Evolutionary conservation across 371 early-diverging fungal species (phyloP), one percentile per base, ranked within the genome.

Genomic region (Mucor circinelloides): DNA sequence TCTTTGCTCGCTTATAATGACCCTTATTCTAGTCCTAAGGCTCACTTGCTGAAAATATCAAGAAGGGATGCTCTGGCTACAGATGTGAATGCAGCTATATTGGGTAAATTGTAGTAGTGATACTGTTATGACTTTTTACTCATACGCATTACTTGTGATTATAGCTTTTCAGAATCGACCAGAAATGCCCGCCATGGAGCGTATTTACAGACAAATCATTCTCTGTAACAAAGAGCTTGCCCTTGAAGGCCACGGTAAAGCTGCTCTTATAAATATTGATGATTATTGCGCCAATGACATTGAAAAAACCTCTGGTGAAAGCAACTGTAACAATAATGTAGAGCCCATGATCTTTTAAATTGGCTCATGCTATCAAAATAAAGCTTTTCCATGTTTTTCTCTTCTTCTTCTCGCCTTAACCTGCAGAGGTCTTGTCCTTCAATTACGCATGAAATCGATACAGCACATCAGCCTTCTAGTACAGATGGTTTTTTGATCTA

Each of bases 1-100:
- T 89, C 94, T 23, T 77, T 96, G 34, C 69, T 95, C 34, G 96
- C 96, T 3, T 95, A 97, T 67, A 71, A 85, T 3, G 88, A 93
- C 44, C 88, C 89, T 8, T 65, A 67, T 15, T 64, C 74, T 34
- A 86, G 87, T 67, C 84, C 89, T 28, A 77, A 88, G 9, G 72
- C 86, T 0, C 80, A 84, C 60, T 71, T 92, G 55, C 66, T 94
- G 36, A 80, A 83, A 60, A 21, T 58, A 3, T 63, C 70, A 1
- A 59, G 66, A 28, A 67, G 77, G 17, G 72, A 77, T 63, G 55
- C 83, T 8, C 78, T 93, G 34, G 94, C 93, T 13, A 85, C 85
- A 34, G 78, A 85, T 8, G 82, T 94, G 6, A 94, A 94, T 69
- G 74, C 81, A 48, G 92, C 93, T 12, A 91, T 95, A 54, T 76